Evolutionary conservation across 371 early-diverging fungal genomes (phyloP), one percentile per base, ranked within the genome.

Genomic region (Haplosporangium sp.): DNA sequence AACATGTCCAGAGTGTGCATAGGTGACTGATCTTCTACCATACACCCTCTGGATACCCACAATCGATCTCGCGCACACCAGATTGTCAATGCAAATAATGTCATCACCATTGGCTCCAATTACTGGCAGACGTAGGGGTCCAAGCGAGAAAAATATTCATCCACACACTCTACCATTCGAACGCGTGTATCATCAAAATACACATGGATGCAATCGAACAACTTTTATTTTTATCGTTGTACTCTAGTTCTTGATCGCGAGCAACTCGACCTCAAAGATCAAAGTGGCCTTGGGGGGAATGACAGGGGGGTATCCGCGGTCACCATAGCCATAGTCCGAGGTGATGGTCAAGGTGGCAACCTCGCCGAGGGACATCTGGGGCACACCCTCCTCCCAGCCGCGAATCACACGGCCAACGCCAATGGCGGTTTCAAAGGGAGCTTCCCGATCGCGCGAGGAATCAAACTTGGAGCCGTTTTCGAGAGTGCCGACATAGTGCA

Each of bases 361-460:
- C 85, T 93, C 83, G 75, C 93, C 94, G 29, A 96, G 61, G 67
- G 93, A 92, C 88, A 97, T 89, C 81, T 92, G 86, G 45, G 94
- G 92, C 59, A 97, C 95, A 81, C 55, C 66, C 73, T 91, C 86
- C 71, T 91, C 91, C 92, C 93, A 93, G 69, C 96, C 97, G 61
- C 85, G 83, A 85, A 98, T 97, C 69, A 98, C 95, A 74, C 88
- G 91, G 23, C 96, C 96, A 43, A 94, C 92, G 75, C 98, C 98
- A 66, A 98, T 96, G 37, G 72, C 77, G 86, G 89, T 89, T 21
- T 74, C 80, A 81, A 97, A 97, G 63, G 96, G 94, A 55, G 85
- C 42, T 55, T 85, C 84, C 77, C 97, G 95, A 76, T 95, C 91
- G 72, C 86, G 84, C 63, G 94, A 93, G 67, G 94, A 93, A 83